These are phyloP conservation scores for Backusella australiensis DNA, from an alignment of 192 early-diverging fungal species.

Conservation along the genomic window DNA sequence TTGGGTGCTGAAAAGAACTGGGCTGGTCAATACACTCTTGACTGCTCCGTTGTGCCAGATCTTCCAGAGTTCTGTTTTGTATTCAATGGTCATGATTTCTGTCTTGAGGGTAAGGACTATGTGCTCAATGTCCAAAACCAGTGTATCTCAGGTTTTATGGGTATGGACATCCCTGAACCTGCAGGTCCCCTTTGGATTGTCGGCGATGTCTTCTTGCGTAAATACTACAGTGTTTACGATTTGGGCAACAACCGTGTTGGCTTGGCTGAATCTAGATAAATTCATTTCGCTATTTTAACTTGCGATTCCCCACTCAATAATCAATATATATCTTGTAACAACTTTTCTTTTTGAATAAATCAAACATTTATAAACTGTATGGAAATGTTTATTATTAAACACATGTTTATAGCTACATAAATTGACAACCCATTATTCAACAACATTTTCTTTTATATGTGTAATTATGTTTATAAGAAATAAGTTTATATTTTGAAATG, in stretches of 20 bases:
- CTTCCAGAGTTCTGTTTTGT: conserved; percentile 76
- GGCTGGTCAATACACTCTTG: conserved; percentile 80
- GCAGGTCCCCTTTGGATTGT: conserved; percentile 82
- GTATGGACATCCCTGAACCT: conserved; percentile 81
- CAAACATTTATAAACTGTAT: not conserved
- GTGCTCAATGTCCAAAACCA: conserved; percentile 59
- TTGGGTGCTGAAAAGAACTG: conserved; percentile 94
- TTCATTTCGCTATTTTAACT: not conserved
- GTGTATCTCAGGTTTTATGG: conserved; percentile 88
- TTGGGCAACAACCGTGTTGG: conserved; percentile 72
- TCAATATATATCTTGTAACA: not conserved
- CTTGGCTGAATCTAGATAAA: conserved; percentile 42
- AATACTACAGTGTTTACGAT: conserved; percentile 75
- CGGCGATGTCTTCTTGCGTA: conserved; percentile 81
- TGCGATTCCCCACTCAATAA: not conserved
- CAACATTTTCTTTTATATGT: not conserved
- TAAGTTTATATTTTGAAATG: not conserved
- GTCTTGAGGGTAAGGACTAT: conserved; percentile 65
- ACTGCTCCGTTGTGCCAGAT: conserved; percentile 76
- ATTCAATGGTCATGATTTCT: conserved; percentile 55
- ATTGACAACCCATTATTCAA: not conserved
- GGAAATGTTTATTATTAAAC: not conserved
- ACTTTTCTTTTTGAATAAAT: not conserved
- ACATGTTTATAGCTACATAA: not conserved
- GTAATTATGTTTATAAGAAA: not conserved